Conservation (phyloP, 1,284 basidiomycete genomes). For the Cystobasidiaceae sp. region DNA sequence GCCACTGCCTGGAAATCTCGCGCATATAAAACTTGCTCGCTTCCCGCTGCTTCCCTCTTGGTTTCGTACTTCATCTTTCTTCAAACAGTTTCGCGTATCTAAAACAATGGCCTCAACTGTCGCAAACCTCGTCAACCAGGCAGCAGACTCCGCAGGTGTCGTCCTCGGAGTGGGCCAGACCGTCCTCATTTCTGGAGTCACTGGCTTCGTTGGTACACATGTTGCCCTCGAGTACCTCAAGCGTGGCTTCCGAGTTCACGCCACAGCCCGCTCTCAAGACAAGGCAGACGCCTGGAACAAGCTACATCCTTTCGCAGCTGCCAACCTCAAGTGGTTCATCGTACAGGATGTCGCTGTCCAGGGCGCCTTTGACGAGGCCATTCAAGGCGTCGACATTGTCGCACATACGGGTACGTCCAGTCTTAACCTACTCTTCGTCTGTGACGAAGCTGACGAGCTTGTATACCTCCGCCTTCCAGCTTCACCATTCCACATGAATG, state of each 20-base stretch:
- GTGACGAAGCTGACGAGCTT: neutral
- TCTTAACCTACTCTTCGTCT: neutral
- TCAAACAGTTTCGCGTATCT: too few species aligned
- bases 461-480: conserved; percentile 31
- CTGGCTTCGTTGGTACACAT: neutral
- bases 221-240: neutral
- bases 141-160: neutral
- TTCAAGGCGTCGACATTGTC: conserved; percentile 39
- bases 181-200: neutral
- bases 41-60: too few species aligned
- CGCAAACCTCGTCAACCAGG: neutral
- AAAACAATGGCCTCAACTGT: neutral
- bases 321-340: neutral
- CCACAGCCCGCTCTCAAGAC: neutral
- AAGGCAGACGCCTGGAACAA: neutral
- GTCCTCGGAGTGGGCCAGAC: neutral
- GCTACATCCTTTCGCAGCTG: neutral
- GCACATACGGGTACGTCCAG: conserved; percentile 36
- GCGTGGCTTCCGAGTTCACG: neutral
- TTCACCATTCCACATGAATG: conserved; percentile 39
- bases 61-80: too few species aligned
- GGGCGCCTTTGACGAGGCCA: conserved; percentile 34
- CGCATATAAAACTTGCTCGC: too few species aligned
- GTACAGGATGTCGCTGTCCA: neutral
- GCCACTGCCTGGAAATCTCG: too few species aligned